Evolutionary conservation across 176 grass and related monocot species (phyloP).

Genomic region (Triticum urartu): DNA sequence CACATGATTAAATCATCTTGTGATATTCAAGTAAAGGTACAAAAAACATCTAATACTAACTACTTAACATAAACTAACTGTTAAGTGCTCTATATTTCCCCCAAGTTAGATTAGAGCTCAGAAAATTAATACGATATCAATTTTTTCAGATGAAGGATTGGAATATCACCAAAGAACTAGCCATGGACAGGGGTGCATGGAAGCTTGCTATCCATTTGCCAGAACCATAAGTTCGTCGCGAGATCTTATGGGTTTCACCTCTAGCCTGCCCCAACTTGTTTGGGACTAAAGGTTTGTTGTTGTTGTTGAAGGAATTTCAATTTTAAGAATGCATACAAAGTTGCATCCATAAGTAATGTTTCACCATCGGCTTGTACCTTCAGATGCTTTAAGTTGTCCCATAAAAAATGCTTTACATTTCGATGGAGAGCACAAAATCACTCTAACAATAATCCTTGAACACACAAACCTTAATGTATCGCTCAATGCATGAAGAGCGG

Average conservation of each 20-base stretch:
- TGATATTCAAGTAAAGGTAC: background rate
- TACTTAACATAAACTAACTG: background rate
- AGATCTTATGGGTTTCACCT: too few relatives aligned
- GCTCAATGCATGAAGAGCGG: constrained; percentile 81
- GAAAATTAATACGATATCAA: background rate
- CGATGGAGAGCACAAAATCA: background rate
- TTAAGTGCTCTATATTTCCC: background rate
- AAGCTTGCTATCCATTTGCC: too few relatives aligned
- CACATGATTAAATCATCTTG: constrained; percentile 8
- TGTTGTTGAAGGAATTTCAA: background rate
- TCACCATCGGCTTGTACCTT: background rate
- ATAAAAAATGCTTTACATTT: background rate
- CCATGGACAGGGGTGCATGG: too few relatives aligned
- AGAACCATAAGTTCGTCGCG: too few relatives aligned
- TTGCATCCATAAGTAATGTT: background rate
- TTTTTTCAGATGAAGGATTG: background rate
- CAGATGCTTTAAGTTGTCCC: background rate
- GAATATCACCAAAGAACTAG: too few relatives aligned
- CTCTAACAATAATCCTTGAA: background rate
- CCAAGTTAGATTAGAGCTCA: background rate
- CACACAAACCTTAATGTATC: constrained; percentile 75
- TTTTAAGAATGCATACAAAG: background rate
- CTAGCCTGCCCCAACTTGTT: too few relatives aligned
- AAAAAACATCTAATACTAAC: background rate
- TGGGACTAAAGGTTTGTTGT: too few relatives aligned